Conservation (phyloP, 768 basidiomycete genomes). For the Russula foetens region DNA sequence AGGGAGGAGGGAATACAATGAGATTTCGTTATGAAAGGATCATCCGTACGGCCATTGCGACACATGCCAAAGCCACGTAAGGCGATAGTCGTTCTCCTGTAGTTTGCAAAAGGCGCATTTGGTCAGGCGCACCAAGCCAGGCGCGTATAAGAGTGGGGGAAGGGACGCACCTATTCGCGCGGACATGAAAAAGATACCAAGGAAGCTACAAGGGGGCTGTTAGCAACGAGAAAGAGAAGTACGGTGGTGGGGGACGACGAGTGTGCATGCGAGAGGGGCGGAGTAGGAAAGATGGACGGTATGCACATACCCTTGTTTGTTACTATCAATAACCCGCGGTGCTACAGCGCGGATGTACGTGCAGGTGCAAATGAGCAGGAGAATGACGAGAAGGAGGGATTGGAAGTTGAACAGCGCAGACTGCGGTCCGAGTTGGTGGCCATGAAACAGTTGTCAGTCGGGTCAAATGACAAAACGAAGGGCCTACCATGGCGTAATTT, state of each 20-base stretch:
- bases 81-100: constrained; percentile 92
- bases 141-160: neutral
- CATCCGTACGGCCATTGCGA: constrained; percentile 84
- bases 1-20: too few species aligned
- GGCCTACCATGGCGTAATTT: too few species aligned
- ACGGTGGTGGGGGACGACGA: neutral
- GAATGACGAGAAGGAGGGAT: constrained; percentile 86
- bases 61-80: constrained; percentile 88
- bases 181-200: constrained; percentile 90
- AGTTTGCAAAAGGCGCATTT: neutral
- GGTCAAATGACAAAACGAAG: neutral
- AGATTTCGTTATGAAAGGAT: constrained; percentile 32
- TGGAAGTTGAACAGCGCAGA: constrained; percentile 98
- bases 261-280: neutral
- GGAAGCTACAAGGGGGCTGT: constrained; percentile 49
- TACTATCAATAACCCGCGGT: constrained; percentile 84
- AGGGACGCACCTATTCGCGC: constrained; percentile 77
- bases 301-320: constrained; percentile 78
- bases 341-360: constrained; percentile 89
- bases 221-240: neutral
- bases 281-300: neutral
- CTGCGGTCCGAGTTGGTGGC: constrained; percentile 28
- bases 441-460: neutral
- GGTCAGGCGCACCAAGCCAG: neutral
- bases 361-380: constrained; percentile 93